Evolutionary conservation across 768 basidiomycete genomes (phyloP).

Genomic region (Hygrocybe punicea): DNA sequence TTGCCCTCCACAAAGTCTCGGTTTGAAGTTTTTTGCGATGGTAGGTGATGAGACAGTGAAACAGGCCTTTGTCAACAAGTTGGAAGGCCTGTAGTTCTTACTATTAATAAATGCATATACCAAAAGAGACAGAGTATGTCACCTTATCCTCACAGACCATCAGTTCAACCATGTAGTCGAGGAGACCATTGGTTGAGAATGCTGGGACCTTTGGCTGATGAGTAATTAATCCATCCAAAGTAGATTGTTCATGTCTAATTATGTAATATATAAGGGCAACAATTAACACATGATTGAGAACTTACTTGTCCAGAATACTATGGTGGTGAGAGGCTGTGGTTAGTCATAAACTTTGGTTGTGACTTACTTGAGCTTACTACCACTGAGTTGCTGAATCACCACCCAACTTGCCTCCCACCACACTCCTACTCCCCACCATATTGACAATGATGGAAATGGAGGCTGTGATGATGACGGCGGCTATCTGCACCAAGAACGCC

Average conservation of each 20-base stretch:
- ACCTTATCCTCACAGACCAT: conserved; percentile 23
- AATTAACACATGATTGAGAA: too few relatives aligned
- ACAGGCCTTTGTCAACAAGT: conserved; percentile 17
- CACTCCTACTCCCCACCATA: too few relatives aligned
- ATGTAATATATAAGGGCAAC: too few relatives aligned
- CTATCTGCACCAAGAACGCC: too few relatives aligned
- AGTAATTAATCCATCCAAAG: conserved; percentile 14
- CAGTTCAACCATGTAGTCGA: conserved; percentile 22
- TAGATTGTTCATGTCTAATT: conserved; percentile 8
- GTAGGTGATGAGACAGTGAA: conserved; percentile 19
- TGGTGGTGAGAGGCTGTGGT: conserved; percentile 3
- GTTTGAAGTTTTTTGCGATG: conserved; percentile 19
- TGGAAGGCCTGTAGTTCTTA: conserved; percentile 9
- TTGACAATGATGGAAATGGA: too few relatives aligned
- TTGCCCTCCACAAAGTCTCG: conserved; percentile 14
- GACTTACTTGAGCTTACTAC: too few relatives aligned
- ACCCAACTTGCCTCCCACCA: too few relatives aligned
- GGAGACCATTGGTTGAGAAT: conserved; percentile 18
- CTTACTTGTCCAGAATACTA: too few relatives aligned
- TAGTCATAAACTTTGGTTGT: conserved; percentile 9
- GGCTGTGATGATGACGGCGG: too few relatives aligned
- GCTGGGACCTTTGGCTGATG: conserved; percentile 6
- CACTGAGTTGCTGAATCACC: too few relatives aligned
- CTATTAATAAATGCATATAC: too few relatives aligned
- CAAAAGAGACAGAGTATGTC: too few relatives aligned